These are phyloP conservation scores for Tolypocladium ovalisporum DNA, from an alignment of 2,329 filamentous ascomycete species.

Conservation along the genomic window DNA sequence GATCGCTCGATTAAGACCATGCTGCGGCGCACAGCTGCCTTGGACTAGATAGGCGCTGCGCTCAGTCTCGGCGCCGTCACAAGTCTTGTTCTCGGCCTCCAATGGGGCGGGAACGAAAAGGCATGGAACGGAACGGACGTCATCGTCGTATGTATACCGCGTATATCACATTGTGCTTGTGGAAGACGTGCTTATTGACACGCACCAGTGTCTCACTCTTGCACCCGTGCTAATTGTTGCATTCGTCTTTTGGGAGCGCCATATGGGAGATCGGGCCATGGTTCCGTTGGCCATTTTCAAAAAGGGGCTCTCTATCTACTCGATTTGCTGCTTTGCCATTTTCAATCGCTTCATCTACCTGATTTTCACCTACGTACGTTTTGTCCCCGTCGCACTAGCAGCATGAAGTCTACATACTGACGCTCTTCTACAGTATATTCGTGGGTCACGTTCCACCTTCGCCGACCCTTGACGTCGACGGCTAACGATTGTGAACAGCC, in stretches of 20 bases:
- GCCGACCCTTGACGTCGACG: not conserved
- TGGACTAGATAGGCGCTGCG: not conserved
- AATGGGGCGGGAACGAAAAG: not conserved
- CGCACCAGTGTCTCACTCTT: not conserved
- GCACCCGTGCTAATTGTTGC: not conserved
- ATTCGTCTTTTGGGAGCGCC: not conserved
- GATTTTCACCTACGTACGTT: not conserved
- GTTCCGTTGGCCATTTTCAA: not conserved
- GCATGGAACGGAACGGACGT: not conserved
- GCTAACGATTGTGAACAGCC: not conserved
- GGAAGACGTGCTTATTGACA: not conserved
- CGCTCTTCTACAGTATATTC: not conserved
- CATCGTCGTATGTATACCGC: not conserved
- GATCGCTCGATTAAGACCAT: not conserved
- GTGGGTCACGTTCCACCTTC: not conserved
- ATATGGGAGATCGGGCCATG: not conserved
- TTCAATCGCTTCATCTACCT: not conserved
- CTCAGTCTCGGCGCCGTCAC: not conserved
- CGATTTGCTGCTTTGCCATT: not conserved
- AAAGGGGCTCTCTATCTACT: not conserved
- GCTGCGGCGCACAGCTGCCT: not conserved
- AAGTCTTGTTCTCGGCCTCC: not conserved
- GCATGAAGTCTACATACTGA: not conserved
- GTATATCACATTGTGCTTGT: not conserved
- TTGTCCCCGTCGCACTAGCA: not conserved